Base-by-base conservation (phyloP, 2,329 filamentous ascomycete genomes). In the Clonostachys chloroleuca region DNA sequence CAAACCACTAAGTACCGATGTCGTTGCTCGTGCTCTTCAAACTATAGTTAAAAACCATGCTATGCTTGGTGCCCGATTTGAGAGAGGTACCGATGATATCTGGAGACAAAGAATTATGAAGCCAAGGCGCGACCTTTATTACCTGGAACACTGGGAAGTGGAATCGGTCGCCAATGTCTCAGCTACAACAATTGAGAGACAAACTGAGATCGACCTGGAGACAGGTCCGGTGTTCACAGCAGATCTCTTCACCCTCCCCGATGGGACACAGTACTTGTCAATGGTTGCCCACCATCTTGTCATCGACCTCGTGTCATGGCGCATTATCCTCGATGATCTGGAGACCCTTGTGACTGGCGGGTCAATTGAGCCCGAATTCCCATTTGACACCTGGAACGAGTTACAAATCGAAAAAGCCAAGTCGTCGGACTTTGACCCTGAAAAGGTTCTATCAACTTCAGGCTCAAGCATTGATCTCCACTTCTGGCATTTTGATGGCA, bases 281-380 rank as follows among this genome's bases (percentile, higher is more conserved):
- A 46, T 72, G 8, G 60, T 59, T 3, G 58, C 57, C 0, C 66
- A 70, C 36, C 67, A 70, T 46, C 50, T 70, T 0, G 59, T 68
- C 5, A 66, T 75, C 30, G 72, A 75, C 43, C 57, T 75, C 2
- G 72, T 75, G 1, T 72, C 71, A 0, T 76, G 73, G 73, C 59
- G 70, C 30, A 58, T 74, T 6, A 56, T 75, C 2, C 59, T 72
- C 1, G 63, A 68, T 42, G 68, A 74, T 40, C 54, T 74, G 0
- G 70, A 75, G 45, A 12, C 46, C 67, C 4, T 53, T 74, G 39
- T n/a, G n/a, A n/a, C n/a, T n/a, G n/a, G n/a, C n/a, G n/a, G n/a
- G 59, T 0, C 60, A 59, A 0, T 72, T 70, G 36, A 61, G 68
- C 14, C 59, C 72, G 13, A 24, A 49, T 18, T 18, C 53, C 46